A percentile compares a stretch with the other conserved stretches of the same genome.
phyloP scores from a whole-genome alignment of 2,329 filamentous ascomycete genomes.

The Xylaria polymorpha region DNA sequence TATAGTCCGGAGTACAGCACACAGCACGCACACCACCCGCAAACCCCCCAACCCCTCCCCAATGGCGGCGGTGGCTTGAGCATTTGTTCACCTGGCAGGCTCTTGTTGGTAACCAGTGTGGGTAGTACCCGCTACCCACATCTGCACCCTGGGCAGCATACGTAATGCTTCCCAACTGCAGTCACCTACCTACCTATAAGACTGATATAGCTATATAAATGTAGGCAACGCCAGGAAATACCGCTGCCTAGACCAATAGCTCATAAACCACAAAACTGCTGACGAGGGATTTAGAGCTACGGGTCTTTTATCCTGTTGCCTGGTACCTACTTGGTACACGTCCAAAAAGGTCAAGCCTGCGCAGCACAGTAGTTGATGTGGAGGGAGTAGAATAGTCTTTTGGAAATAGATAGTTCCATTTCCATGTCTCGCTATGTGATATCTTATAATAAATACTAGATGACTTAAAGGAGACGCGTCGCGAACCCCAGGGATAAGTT shows the following conservation, averaged over 20 bases:
- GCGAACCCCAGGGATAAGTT: conserved; percentile 12
- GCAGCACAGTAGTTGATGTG: not conserved
- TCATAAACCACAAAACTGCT: conserved; percentile 10
- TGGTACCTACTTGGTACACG: not conserved
- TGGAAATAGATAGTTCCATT: conserved; percentile 12
- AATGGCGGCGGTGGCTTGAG: conserved; percentile 27
- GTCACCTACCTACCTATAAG: not conserved
- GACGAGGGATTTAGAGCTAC: conserved; percentile 6
- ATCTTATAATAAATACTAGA: conserved; percentile 15
- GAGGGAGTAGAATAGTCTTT: not conserved
- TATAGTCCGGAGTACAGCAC: too few species aligned
- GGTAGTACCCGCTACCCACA: conserved; percentile 3
- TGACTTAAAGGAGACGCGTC: conserved; percentile 11
- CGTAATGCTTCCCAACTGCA: conserved; percentile 9
- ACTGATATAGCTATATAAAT: not conserved
- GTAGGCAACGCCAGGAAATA: conserved; percentile 2
- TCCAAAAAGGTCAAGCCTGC: not conserved
- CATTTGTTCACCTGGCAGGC: not conserved
- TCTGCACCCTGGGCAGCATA: not conserved
- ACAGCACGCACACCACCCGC: too few species aligned
- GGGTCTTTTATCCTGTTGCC: conserved; percentile 17
- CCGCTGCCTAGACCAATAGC: conserved; percentile 22
- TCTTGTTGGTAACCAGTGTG: not conserved
- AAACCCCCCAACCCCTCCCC: not conserved
- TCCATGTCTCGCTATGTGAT: conserved; percentile 9